Conservation (phyloP, 1,284 basidiomycete species). For the Cutaneotrichosporon cavernicola region DNA sequence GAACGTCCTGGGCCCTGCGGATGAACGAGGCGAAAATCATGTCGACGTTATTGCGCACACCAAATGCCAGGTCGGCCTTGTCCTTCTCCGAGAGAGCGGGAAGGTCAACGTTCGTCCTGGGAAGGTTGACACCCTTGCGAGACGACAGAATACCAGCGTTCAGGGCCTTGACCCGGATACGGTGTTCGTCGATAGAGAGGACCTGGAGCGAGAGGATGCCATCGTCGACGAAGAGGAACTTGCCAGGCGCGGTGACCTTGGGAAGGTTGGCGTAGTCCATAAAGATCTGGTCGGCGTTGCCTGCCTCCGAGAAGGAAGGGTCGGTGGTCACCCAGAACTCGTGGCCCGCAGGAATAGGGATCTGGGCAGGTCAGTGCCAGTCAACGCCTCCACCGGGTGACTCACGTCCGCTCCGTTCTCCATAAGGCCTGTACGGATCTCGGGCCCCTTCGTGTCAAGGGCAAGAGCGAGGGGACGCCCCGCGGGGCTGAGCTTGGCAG, state of each 20-base stretch:
- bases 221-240: conserved; percentile 96
- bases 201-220: conserved; percentile 94
- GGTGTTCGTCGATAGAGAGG: conserved; percentile 74
- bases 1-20: conserved; percentile 86
- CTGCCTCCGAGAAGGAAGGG: conserved; percentile 70
- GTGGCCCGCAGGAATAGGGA: conserved; percentile 84
- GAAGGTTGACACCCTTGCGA: conserved; percentile 98
- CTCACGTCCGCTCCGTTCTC: conserved; percentile 79
- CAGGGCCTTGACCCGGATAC: conserved; percentile 80
- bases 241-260: conserved; percentile 92
- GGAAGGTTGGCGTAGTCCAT: conserved; percentile 91
- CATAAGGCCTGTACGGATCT: conserved; percentile 97
- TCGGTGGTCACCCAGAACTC: conserved; percentile 92
- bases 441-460: conserved; percentile 98
- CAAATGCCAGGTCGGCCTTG: conserved; percentile 90
- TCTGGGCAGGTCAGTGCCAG: conserved; percentile 53
- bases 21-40: conserved; percentile 99
- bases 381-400: conserved; percentile 26
- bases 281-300: conserved; percentile 80
- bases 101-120: conserved; percentile 96
- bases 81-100: conserved; percentile 98
- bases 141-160: conserved; percentile 94
- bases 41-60: conserved; percentile 96
- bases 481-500: conserved; percentile 65
- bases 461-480: conserved; percentile 96